Evolutionary conservation across 495 filamentous ascomycete genomes (phyloP).

Genomic region (Amniculicola lignicola): DNA sequence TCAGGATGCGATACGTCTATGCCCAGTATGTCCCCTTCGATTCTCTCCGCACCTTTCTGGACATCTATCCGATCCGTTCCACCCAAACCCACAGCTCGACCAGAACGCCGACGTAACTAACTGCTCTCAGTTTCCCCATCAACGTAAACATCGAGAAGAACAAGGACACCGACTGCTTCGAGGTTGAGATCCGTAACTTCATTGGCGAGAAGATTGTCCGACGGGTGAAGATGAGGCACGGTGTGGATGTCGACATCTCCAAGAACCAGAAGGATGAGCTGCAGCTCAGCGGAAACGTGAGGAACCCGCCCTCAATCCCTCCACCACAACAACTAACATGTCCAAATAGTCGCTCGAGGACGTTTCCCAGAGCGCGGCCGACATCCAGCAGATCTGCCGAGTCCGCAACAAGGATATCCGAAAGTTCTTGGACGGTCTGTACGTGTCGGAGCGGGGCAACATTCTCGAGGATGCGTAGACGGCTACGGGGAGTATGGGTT

Average conservation of each 20-base stretch:
- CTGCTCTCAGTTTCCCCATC: constrained; percentile 75
- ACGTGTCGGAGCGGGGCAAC: constrained; percentile 97
- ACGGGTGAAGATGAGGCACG: constrained; percentile 77
- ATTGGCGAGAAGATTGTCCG: constrained; percentile 99
- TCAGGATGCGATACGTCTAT: constrained; percentile 99
- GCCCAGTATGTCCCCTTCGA: constrained; percentile 56
- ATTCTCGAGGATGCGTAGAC: constrained; percentile 62
- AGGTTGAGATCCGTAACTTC: constrained; percentile 99
- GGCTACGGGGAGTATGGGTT: constrained; percentile 24
- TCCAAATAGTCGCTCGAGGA: constrained; percentile 22
- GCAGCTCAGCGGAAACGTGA: constrained; percentile 74
- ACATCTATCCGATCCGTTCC: too few relatives aligned
- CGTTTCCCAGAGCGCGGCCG: constrained; percentile 95
- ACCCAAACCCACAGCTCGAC: too few relatives aligned
- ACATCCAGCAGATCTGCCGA: constrained; percentile 98
- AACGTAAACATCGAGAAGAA: constrained; percentile 99
- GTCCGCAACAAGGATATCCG: constrained; percentile 99
- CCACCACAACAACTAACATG: neutral
- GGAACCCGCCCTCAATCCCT: neutral
- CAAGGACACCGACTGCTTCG: constrained; percentile 75
- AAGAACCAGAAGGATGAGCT: constrained; percentile 96
- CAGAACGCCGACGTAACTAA: too few relatives aligned
- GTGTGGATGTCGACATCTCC: constrained; percentile 85
- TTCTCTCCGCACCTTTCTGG: neutral
- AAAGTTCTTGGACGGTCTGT: constrained; percentile 99